A percentile compares a stretch with the other conserved stretches of the same genome.
Conservation (phyloP, 768 basidiomycete species). For the Rhodosporidiobolus odoratus region DNA sequence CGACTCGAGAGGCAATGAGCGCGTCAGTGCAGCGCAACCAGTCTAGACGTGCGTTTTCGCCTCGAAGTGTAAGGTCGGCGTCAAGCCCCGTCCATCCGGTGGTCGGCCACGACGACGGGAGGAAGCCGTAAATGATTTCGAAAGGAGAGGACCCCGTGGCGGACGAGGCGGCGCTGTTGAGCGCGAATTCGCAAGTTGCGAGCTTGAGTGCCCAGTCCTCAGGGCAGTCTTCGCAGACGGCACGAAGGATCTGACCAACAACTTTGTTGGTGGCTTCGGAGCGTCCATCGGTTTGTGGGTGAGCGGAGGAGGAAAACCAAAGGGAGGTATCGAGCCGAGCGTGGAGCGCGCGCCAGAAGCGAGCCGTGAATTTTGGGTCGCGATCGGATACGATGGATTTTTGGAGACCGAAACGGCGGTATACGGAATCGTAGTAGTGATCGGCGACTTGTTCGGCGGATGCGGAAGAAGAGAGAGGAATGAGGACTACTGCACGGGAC, state of each 20-base stretch:
- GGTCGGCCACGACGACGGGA: neutral
- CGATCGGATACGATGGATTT: constrained; percentile 50
- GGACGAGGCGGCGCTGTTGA: constrained; percentile 41
- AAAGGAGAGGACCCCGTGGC: neutral
- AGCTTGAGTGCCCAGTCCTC: constrained; percentile 45
- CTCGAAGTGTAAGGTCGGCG: neutral
- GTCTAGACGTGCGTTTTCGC: neutral
- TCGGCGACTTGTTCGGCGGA: constrained; percentile 47
- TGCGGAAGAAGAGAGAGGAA: neutral
- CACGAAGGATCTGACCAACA: constrained; percentile 17
- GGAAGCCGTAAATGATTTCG: neutral
- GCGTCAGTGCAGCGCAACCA: constrained; percentile 5
- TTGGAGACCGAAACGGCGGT: constrained; percentile 50
- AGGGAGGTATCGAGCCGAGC: constrained; percentile 43
- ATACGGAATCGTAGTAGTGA: constrained; percentile 47
- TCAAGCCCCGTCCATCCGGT: neutral
- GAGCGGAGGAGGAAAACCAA: constrained; percentile 50
- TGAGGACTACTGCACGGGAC: neutral
- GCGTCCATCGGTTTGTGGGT: constrained; percentile 51
- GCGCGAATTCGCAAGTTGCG: constrained; percentile 48
- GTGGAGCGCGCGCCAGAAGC: constrained; percentile 50
- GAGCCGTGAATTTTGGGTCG: constrained; percentile 50
- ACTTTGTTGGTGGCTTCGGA: constrained; percentile 46
- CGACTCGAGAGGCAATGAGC: constrained; percentile 9
- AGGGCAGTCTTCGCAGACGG: constrained; percentile 29